phyloP scores from a whole-genome alignment of 352 stramenopile genomes.

The Phytophthora tentaculata region DNA sequence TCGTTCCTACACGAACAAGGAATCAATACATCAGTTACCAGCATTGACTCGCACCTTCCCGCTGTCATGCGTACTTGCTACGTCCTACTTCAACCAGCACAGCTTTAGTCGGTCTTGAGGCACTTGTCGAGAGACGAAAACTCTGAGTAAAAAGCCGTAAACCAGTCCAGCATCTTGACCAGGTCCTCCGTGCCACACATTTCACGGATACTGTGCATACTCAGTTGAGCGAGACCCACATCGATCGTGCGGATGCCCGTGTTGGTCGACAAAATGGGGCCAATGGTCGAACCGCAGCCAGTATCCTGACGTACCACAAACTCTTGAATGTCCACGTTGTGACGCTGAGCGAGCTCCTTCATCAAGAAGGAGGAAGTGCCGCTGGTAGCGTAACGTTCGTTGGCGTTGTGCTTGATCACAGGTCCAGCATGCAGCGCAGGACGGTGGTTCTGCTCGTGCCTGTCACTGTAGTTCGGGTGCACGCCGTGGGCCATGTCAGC shows the following conservation, averaged over 20 bases:
- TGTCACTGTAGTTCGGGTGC: slow-evolving; percentile 97
- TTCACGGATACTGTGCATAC: slow-evolving; percentile 98
- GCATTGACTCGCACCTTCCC: slow-evolving; percentile 2
- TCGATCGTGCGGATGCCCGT: slow-evolving; percentile 98
- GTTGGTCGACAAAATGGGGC: slow-evolving; percentile 94
- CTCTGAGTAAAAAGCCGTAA: slow-evolving; percentile 94
- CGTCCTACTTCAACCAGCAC: slow-evolving; percentile 11
- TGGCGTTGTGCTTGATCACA: slow-evolving; percentile 99
- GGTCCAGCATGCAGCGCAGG: slow-evolving; percentile 93
- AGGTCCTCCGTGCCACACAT: slow-evolving; percentile 93
- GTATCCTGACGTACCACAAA: slow-evolving; percentile 98
- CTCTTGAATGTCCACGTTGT: slow-evolving; percentile 93
- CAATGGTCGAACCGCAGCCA: slow-evolving; percentile 97
- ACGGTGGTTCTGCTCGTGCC: slow-evolving; percentile 95
- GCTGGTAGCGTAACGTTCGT: slow-evolving; percentile 98
- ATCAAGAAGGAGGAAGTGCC: slow-evolving; percentile 93
- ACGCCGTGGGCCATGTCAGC: slow-evolving; percentile 98
- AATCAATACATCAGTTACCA: slow-evolving; percentile 5
- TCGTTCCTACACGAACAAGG: slow-evolving; percentile 11
- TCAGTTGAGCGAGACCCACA: slow-evolving; percentile 96
- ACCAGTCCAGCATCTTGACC: slow-evolving; percentile 85
- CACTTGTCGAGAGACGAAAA: slow-evolving; percentile 91
- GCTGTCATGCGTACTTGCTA: slow-evolving; percentile 2
- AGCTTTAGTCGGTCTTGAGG: slow-evolving; percentile 69
- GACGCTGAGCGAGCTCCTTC: slow-evolving; percentile 89